These are phyloP conservation scores for Tulasnella sp. DNA, from an alignment of 768 basidiomycete species.

Conservation along the genomic window DNA sequence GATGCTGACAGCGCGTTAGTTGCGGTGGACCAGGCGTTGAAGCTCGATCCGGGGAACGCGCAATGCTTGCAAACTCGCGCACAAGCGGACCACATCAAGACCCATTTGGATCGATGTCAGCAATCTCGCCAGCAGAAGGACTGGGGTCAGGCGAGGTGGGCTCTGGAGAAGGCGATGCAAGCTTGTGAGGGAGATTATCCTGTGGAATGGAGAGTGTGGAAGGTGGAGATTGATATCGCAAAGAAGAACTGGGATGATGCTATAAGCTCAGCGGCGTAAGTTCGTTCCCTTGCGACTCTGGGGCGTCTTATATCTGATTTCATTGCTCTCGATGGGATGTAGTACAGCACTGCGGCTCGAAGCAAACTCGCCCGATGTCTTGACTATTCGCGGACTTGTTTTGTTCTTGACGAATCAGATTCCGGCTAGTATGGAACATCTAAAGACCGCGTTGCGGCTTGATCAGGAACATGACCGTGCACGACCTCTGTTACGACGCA, in stretches of 20 bases:
- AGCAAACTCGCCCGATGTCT: slow-evolving; percentile 68
- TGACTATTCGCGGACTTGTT: slow-evolving; percentile 69
- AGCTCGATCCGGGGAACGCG: slow-evolving; percentile 54
- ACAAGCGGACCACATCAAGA: slow-evolving; percentile 53
- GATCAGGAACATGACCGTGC: slow-evolving; percentile 73
- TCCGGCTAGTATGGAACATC: slow-evolving; percentile 61
- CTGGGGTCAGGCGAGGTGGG: slow-evolving; percentile 72
- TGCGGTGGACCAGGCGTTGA: slow-evolving; percentile 52
- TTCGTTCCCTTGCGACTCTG: not conserved
- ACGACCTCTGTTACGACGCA: slow-evolving; percentile 60
- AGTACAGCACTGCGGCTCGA: slow-evolving; percentile 71
- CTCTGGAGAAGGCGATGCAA: slow-evolving; percentile 54
- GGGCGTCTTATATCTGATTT: not conserved
- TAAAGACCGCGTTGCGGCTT: slow-evolving; percentile 58
- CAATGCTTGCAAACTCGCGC: slow-evolving; percentile 53
- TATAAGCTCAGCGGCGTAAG: slow-evolving; percentile 27
- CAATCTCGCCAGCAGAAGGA: slow-evolving; percentile 50
- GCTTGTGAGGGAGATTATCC: slow-evolving; percentile 72
- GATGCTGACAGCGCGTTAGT: slow-evolving; percentile 57
- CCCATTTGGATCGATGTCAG: slow-evolving; percentile 58
- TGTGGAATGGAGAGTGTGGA: slow-evolving; percentile 71
- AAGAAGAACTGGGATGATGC: slow-evolving; percentile 69
- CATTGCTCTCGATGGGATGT: not conserved
- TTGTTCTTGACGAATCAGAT: slow-evolving; percentile 67
- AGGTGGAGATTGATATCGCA: slow-evolving; percentile 67